Evolutionary conservation across 345 rosid genomes (phyloP).

Genomic region (Eucalyptus victrix): DNA sequence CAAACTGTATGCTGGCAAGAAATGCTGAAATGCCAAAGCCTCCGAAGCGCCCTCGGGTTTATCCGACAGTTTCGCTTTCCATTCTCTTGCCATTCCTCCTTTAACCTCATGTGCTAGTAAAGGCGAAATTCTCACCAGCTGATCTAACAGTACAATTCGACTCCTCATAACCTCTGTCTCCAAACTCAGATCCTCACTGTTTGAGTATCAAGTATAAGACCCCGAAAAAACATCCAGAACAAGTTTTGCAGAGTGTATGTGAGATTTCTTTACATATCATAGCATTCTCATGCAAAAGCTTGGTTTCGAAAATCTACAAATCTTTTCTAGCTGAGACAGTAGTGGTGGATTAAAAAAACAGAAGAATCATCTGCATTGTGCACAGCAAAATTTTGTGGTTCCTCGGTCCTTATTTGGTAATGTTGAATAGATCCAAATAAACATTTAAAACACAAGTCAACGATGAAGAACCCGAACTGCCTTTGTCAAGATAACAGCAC

Average conservation of each 20-base stretch:
- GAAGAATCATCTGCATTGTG: too few relatives aligned
- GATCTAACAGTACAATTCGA: slow-evolving; percentile 25
- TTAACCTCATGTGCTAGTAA: slow-evolving; percentile 2
- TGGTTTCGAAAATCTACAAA: neutral
- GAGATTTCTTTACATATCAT: slow-evolving; percentile 6
- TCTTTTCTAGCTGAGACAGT: neutral
- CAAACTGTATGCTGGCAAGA: slow-evolving; percentile 22
- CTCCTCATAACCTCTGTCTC: slow-evolving; percentile 8
- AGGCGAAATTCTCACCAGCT: slow-evolving; percentile 14
- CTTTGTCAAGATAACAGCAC: neutral
- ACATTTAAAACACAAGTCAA: neutral
- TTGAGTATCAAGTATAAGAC: slow-evolving; percentile 8
- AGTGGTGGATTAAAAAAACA: neutral
- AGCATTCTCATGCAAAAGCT: slow-evolving; percentile 1
- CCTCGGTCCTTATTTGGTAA: neutral
- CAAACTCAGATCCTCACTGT: neutral
- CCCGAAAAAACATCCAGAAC: slow-evolving; percentile 31
- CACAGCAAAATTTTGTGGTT: slow-evolving; percentile 17
- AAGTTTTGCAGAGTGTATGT: slow-evolving; percentile 21
- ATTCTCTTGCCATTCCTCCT: slow-evolving; percentile 17
- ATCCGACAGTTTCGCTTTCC: slow-evolving; percentile 15
- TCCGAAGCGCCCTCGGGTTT: slow-evolving; percentile 3
- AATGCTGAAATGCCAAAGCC: slow-evolving; percentile 17
- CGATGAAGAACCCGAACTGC: neutral
- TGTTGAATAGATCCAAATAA: neutral